Evolutionary conservation across 257 asterid genomes (phyloP).

Genomic region (Rehmannia glutinosa): DNA sequence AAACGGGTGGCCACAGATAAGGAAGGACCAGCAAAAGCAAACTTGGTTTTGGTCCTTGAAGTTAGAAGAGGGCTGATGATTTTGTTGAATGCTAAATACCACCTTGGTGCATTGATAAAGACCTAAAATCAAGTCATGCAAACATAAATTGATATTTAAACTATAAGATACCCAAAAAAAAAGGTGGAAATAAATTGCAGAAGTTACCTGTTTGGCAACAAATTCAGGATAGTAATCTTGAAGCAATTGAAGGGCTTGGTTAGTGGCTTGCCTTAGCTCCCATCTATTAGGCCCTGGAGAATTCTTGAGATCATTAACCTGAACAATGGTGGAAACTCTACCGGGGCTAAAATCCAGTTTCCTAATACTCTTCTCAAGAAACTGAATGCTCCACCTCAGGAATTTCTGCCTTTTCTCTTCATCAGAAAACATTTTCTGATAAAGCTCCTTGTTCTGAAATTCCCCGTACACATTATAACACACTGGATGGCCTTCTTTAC

Average conservation of each 20-base stretch:
- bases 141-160: no score
- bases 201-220: slow-evolving; percentile 35
- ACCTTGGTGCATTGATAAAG: slow-evolving; percentile 40
- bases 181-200: not conserved
- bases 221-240: slow-evolving; percentile 46
- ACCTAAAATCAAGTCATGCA: slow-evolving; percentile 5
- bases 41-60: slow-evolving; percentile 31
- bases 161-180: no score
- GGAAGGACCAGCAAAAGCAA: slow-evolving; percentile 29
- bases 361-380: slow-evolving; percentile 30
- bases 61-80: slow-evolving; percentile 41
- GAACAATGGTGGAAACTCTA: slow-evolving; percentile 27
- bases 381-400: slow-evolving; percentile 29
- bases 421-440: slow-evolving; percentile 9
- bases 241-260: slow-evolving; percentile 33
- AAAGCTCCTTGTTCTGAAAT: slow-evolving; percentile 23
- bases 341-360: slow-evolving; percentile 30
- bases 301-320: slow-evolving; percentile 31
- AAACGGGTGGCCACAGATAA: no score
- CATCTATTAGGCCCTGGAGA: slow-evolving; percentile 27
- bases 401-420: not conserved
- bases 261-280: slow-evolving; percentile 26
- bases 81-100: slow-evolving; percentile 33
- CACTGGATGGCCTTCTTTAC: slow-evolving; percentile 31
- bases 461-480: slow-evolving; percentile 40